A percentile compares a stretch with the other conserved stretches of the same genome.
phyloP scores from a whole-genome alignment of 768 basidiomycete species.

The Pholiota molesta region DNA sequence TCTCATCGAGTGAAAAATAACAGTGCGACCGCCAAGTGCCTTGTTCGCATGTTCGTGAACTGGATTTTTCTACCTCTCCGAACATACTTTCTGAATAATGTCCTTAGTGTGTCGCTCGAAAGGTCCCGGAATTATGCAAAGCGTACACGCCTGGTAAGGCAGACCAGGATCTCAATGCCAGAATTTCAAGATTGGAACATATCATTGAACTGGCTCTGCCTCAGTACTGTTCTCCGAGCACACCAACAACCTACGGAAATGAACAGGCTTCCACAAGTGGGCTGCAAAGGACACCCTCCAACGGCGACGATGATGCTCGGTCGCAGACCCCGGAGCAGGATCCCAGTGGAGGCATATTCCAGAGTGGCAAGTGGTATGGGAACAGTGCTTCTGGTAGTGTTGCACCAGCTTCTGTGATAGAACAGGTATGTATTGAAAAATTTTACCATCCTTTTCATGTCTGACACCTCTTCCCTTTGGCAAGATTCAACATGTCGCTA shows the following conservation, averaged over 20 bases:
- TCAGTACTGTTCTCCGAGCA: slow-evolving; percentile 59
- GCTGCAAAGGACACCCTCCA: slow-evolving; percentile 51
- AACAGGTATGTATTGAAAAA: slow-evolving; percentile 54
- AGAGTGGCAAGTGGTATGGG: slow-evolving; percentile 87
- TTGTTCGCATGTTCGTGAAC: slow-evolving; percentile 72
- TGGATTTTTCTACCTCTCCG: slow-evolving; percentile 10
- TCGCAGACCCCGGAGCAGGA: slow-evolving; percentile 82
- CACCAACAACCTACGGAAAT: slow-evolving; percentile 34
- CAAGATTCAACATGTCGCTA: slow-evolving; percentile 58
- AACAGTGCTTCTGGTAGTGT: slow-evolving; percentile 84
- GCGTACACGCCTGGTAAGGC: slow-evolving; percentile 87
- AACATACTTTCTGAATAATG: slow-evolving; percentile 18
- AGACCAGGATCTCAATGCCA: slow-evolving; percentile 78
- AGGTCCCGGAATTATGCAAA: slow-evolving; percentile 86
- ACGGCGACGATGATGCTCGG: slow-evolving; percentile 65
- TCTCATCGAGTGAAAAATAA: slow-evolving; percentile 14
- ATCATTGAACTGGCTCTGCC: slow-evolving; percentile 82
- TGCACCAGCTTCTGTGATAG: slow-evolving; percentile 76
- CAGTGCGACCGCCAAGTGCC: slow-evolving; percentile 88
- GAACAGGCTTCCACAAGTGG: slow-evolving; percentile 31
- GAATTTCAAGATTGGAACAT: slow-evolving; percentile 76
- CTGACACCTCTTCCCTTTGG: slow-evolving; percentile 2
- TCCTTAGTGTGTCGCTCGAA: slow-evolving; percentile 75
- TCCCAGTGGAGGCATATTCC: slow-evolving; percentile 73
- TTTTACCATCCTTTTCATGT: not conserved